Evolutionary conservation across 2,329 filamentous ascomycete genomes (phyloP), one percentile per base, ranked within the genome.

Genomic region (Hirsutella rhossiliensis): DNA sequence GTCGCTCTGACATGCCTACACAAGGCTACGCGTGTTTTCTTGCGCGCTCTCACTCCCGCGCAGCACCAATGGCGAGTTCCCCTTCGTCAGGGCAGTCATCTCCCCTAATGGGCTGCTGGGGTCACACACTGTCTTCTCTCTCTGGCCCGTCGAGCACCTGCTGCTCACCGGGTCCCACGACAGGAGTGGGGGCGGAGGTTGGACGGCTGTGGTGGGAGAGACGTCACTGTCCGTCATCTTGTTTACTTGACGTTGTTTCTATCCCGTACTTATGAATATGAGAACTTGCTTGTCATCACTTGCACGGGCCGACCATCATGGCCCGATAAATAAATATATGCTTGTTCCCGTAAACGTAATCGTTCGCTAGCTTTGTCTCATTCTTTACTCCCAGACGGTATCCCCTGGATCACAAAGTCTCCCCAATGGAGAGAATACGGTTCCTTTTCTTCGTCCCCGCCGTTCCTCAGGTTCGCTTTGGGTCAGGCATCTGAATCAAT

Each of bases 101-200:
- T 41, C 11, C 15, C 15, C 17, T 18, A 19, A 30, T 12, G 43
- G 30, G 15, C 46, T 41, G 40, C 43, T 44, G 48, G 52, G 49
- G 45, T 49, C 51, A 53, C 67, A 71, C 66, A 65, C 75, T 80
- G 76, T 80, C 76, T 80, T 80, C 76, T 79, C 76, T 77, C 72
- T 76, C 69, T 73, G 71, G 68, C 64, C 59, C 51, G 42, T 50
- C 34, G 53, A 39, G 44, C 38, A 40, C 36, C 28, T 41, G 45
- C 38, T 38, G 37, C 47, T 37, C 42, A 42, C 28, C 43, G 54
- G 58, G 59, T 62, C 62, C 61, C 58, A 63, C 71, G 71, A 74
- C 71, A 74, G 71, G 64, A 61, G 52, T 54, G 53, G 58, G 62
- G 61, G 61, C 54, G 54, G 60, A 61, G 54, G 47, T 45, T 52